Percentiles rank a stretch among this genome's conserved stretches.
Conservation (phyloP, 768 basidiomycete genomes). For the Psilocybe subaeruginosa region DNA sequence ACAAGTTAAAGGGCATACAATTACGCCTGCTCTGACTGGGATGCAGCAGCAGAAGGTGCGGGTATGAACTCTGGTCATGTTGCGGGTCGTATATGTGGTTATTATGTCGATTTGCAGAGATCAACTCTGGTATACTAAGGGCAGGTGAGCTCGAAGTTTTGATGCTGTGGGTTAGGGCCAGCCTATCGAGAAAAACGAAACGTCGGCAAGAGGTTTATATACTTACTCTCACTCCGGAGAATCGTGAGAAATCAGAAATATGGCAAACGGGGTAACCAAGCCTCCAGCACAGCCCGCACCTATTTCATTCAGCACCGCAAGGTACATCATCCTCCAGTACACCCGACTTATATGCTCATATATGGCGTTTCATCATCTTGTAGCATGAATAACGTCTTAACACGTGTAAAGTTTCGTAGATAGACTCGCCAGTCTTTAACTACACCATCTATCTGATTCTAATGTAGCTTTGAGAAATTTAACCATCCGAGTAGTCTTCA, state of each 20-base stretch:
- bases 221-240: constrained; percentile 18
- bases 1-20: constrained; percentile 33
- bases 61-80: constrained; percentile 38
- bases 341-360: neutral
- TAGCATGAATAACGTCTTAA: no score
- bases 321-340: neutral
- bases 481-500: no score
- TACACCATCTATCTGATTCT: no score
- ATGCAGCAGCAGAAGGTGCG: constrained; percentile 56
- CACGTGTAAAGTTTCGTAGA: no score
- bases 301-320: neutral
- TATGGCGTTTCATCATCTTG: neutral
- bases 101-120: constrained; percentile 23
- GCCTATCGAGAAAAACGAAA: constrained; percentile 36
- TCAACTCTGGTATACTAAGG: constrained; percentile 29
- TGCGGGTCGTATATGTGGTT: constrained; percentile 13
- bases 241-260: constrained; percentile 24
- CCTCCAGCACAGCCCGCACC: constrained; percentile 13
- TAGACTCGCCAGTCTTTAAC: no score
- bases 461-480: no score
- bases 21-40: constrained; percentile 49
- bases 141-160: constrained; percentile 16
- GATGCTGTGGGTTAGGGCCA: constrained; percentile 44
- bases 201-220: constrained; percentile 35
- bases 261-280: constrained; percentile 13